phyloP scores from a whole-genome alignment of 441 rosid genomes.

The Erysimum cheiri region DNA sequence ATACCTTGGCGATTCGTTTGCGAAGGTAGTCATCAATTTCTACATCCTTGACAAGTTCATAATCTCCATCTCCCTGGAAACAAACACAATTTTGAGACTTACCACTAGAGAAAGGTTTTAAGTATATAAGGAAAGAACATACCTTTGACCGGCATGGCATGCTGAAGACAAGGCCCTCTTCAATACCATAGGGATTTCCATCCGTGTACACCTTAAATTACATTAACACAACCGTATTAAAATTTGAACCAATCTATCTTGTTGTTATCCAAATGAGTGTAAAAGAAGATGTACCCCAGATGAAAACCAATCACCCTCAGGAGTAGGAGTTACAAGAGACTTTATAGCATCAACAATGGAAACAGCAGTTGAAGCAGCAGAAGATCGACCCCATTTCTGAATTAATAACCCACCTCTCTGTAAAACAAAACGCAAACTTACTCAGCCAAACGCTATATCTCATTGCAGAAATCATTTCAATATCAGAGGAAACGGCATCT shows the following conservation, averaged over 20 bases:
- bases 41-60: constrained; percentile 87
- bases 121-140: constrained; percentile 37
- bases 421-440: constrained; percentile 36
- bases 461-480: neutral
- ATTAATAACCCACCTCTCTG: constrained; percentile 95
- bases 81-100: constrained; percentile 6
- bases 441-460: constrained; percentile 10
- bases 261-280: constrained; percentile 19
- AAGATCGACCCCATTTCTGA: constrained; percentile 98
- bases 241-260: constrained; percentile 20
- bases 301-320: constrained; percentile 97
- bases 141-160: constrained; percentile 97
- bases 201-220: constrained; percentile 74
- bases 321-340: constrained; percentile 87
- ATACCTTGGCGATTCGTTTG: constrained; percentile 75
- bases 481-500: constrained; percentile 5
- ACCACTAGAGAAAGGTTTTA: constrained; percentile 1
- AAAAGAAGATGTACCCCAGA: constrained; percentile 67
- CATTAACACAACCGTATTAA: constrained; percentile 30
- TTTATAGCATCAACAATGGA: constrained; percentile 90
- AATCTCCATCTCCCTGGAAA: constrained; percentile 90
- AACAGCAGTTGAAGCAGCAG: constrained; percentile 95
- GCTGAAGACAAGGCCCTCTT: constrained; percentile 87
- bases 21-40: constrained; percentile 83
- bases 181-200: constrained; percentile 90